Evolutionary conservation across 345 rosid genomes (phyloP), one percentile per base, ranked within the genome.

Genomic region (Salix dunnii): DNA sequence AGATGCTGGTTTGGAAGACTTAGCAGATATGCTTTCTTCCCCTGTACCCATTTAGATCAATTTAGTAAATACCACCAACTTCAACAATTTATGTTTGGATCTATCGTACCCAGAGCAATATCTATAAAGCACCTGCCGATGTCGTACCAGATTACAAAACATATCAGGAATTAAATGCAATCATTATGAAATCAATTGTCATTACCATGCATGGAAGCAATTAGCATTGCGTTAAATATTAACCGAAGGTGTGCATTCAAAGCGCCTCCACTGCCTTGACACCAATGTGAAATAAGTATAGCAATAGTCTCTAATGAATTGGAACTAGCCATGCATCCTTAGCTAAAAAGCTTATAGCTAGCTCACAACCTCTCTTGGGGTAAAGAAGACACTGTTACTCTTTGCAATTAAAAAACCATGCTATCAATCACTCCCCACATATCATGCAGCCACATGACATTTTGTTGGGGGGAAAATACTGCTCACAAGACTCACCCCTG

Each of bases 11-110:
- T 93, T 93, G 68, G 97, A 84, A 79, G 94, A 81, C 81, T 90
- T 95, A 58, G 93, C 72, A 28, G 92, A 85, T 51, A 89, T 83
- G 78, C 84, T 86, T 46, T 91, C 96, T 82, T 96, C 98, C 61
- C 96, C 86, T 6, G 93, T 87, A 76, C 95, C 98, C 97, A 90
- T 91, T 38, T 55, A 58, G 71, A 83, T 75, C 38, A 71, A 51
- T 76, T n/a, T 7, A 55, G 33, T 23, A 68, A 73, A 31, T 11
- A 35, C 36, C 40, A 48, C 82, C 31, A 58, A 28, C 48, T 67
- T 83, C 79, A 68, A 61, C 36, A 72, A 31, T 60, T 82, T 25
- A 23, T 11, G n/a, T 79, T 40, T 63, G 64, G 66, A 75, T 49
- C 58, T 76, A 6, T 36, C 28, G 38, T 28, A 65, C 68, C 60